Evolutionary conservation across 2,329 filamentous ascomycete genomes (phyloP), one percentile per base, ranked within the genome.

Genomic region (Ramularia endophylla): DNA sequence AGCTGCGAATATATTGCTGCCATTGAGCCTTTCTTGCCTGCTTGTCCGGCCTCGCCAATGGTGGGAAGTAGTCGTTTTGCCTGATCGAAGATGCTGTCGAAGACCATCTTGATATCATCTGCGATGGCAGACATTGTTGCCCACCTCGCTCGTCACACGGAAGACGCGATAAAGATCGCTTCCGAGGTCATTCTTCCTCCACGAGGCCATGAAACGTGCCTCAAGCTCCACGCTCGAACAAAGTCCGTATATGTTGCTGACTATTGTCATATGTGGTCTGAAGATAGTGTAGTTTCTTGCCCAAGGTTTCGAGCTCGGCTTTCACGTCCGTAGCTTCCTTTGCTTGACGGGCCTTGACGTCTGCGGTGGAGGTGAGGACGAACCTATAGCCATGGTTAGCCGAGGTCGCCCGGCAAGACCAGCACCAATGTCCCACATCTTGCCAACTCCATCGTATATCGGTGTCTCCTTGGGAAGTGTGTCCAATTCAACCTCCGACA

Each of bases 221-320:
- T 59, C 57, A 58, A 5, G 57, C 58, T 8, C 55, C 58, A 15
- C 56, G 54, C 52, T 78, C 77, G 59, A 97, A 75, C 61, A 97
- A 90, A 65, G 88, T 84, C 62, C 95, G 84, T 54, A 97, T 83
- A 60, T 95, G 87, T 53, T 89, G 81, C 55, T 84, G 81, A 66
- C 88, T 95, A 60, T 97, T 98, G 71, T 94, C 88, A 62, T 87
- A 85, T 36, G 92, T 97, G 43, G 87, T 94, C 70, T 97, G 90
- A 32, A 97, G 74, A 61, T 95, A 97, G 55, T 90, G 80, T 56
- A 95, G 72, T 65, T 87, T 88, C 75, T 97, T 94, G 53, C 85
- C 81, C 50, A 97, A 68, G 50, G 83, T 83, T 29, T 84, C 75
- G 47, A 95, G 80, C 55, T 95, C 90, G 19, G 76, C 73, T 56